Percentiles rank a stretch among this genome's conserved stretches.
Conservation (phyloP, 352 stramenopile species). For the Phytophthora constricta region DNA sequence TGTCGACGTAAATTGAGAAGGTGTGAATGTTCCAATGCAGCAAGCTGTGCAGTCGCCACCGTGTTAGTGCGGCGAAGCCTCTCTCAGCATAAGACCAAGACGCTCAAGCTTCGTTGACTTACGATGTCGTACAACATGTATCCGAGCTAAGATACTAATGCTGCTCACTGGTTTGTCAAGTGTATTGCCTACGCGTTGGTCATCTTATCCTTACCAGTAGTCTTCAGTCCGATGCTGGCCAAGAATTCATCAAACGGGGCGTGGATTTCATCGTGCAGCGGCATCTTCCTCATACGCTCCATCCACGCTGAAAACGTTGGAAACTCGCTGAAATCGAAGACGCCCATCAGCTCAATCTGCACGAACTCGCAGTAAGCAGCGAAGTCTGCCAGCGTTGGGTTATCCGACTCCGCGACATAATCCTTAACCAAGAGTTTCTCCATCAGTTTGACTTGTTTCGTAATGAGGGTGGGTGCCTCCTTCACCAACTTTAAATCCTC, state of each 20-base stretch:
- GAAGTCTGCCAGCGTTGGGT: conserved; percentile 42
- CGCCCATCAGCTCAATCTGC: conserved; percentile 44
- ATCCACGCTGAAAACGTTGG: conserved; percentile 48
- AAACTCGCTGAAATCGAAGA: conserved; percentile 46
- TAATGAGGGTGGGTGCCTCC: conserved; percentile 20
- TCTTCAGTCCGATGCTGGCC: conserved; percentile 20
- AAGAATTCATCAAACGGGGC: conserved; percentile 34
- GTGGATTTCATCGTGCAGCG: conserved; percentile 54
- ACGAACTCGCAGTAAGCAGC: conserved; percentile 47
- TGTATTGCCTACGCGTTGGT: conserved; percentile 11
- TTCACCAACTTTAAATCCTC: conserved; percentile 25
- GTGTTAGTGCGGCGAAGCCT: no score
- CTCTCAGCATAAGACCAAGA: no score
- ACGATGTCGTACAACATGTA: no score
- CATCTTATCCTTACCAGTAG: conserved; percentile 7
- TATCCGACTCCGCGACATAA: conserved; percentile 34
- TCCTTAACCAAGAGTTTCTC: conserved; percentile 53
- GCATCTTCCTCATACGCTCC: conserved; percentile 47
- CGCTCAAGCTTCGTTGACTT: no score
- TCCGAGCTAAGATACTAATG: no score
- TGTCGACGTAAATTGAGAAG: no score
- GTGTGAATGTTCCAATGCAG: no score
- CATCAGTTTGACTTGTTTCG: conserved; percentile 39
- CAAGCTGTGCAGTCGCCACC: no score
- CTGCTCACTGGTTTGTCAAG: neutral